phyloP scores from a whole-genome alignment of 768 basidiomycete species.

The Ramaria sp. region DNA sequence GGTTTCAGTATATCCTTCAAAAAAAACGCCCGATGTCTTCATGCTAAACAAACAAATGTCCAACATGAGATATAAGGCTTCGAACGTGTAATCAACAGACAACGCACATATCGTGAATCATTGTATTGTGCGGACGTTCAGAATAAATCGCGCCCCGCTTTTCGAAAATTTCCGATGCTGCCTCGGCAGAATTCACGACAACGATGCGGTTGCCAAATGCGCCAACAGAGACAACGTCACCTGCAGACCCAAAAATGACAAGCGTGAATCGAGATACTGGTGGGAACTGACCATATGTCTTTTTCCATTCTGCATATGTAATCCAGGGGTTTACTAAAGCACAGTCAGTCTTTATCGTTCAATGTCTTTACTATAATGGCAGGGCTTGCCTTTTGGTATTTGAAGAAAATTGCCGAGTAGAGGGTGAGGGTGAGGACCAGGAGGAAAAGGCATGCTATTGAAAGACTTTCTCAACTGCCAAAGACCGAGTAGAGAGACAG shows the following conservation, averaged over 20 bases:
- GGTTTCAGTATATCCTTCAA: neutral
- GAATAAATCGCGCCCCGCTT: conserved; percentile 10
- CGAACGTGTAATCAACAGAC: neutral
- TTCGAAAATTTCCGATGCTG: conserved; percentile 9
- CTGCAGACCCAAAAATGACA: neutral
- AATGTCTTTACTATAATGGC: neutral
- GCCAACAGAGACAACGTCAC: conserved; percentile 7
- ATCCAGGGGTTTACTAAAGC: conserved; percentile 32
- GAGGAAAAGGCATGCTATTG: conserved; percentile 38
- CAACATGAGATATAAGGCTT: no score
- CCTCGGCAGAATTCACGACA: conserved; percentile 9
- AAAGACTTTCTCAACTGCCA: conserved; percentile 28
- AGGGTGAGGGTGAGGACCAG: neutral
- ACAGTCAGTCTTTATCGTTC: neutral
- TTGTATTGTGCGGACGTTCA: conserved; percentile 8
- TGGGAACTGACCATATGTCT: conserved; percentile 5
- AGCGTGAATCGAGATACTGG: neutral
- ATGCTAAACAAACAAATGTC: no score
- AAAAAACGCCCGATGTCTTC: neutral
- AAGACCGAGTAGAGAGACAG: no score
- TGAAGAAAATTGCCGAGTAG: conserved; percentile 1
- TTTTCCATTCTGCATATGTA: conserved; percentile 10
- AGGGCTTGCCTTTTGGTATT: neutral
- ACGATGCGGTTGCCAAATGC: conserved; percentile 9
- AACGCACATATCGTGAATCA: conserved; percentile 1